A percentile compares a stretch with the other conserved stretches of the same genome.
Conservation (phyloP, 441 rosid species). For the Mallotus repandus region DNA sequence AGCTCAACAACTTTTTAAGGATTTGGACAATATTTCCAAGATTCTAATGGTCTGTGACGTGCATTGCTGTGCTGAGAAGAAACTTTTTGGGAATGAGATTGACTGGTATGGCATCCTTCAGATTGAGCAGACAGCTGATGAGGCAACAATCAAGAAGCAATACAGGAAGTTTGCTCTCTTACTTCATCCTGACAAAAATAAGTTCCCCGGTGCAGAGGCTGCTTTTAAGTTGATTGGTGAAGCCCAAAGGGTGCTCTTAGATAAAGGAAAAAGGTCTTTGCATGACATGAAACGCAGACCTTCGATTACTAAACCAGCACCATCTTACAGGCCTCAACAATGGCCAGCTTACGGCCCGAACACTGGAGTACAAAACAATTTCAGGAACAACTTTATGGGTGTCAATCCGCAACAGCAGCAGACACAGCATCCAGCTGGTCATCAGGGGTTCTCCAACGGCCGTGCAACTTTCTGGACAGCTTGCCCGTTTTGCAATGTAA, state of each 20-base stretch:
- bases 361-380: slow-evolving; percentile 30
- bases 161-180: slow-evolving; percentile 76
- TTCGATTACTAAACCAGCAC: slow-evolving; percentile 35
- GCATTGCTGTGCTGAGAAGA: slow-evolving; percentile 65
- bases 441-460: slow-evolving; percentile 36
- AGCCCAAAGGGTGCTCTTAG: slow-evolving; percentile 80
- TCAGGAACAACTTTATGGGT: slow-evolving; percentile 30
- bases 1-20: slow-evolving; percentile 67
- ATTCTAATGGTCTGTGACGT: slow-evolving; percentile 84
- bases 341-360: slow-evolving; percentile 27
- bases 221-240: slow-evolving; percentile 89
- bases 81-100: slow-evolving; percentile 56
- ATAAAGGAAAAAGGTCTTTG: slow-evolving; percentile 48
- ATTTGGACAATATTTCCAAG: slow-evolving; percentile 60
- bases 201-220: slow-evolving; percentile 90
- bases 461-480: slow-evolving; percentile 58
- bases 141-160: slow-evolving; percentile 74
- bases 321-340: slow-evolving; percentile 41
- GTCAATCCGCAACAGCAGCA: slow-evolving; percentile 38
- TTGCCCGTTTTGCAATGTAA: slow-evolving; percentile 58
- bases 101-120: slow-evolving; percentile 94
- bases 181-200: slow-evolving; percentile 95
- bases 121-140: slow-evolving; percentile 63
- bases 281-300: slow-evolving; percentile 56
- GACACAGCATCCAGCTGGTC: slow-evolving; percentile 37